Percentiles rank a stretch among this genome's conserved stretches.
Conservation (phyloP, 1,284 basidiomycete species). For the Exobasidium rhododendri region DNA sequence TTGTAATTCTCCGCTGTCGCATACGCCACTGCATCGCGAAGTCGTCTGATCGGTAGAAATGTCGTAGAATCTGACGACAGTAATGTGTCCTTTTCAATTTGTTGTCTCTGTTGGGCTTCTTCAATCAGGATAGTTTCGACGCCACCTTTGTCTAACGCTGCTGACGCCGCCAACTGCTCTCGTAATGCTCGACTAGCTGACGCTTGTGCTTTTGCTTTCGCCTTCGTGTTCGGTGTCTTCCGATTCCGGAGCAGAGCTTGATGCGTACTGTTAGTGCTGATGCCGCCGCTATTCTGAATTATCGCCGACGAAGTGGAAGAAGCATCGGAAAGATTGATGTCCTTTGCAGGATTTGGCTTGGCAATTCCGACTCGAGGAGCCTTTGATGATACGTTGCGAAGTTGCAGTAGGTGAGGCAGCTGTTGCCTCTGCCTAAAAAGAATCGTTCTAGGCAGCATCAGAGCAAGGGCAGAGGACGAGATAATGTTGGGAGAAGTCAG, state of each 20-base stretch:
- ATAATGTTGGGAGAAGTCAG: no score
- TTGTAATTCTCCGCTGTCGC: constrained; percentile 49
- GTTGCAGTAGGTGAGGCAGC: not conserved
- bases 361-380: not conserved
- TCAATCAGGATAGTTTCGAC: not conserved
- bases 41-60: constrained; percentile 4
- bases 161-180: constrained; percentile 1
- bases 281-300: not conserved
- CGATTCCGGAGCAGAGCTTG: constrained; percentile 1
- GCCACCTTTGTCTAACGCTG: not conserved
- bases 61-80: not conserved
- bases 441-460: not conserved
- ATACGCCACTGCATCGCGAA: constrained; percentile 37
- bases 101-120: not conserved
- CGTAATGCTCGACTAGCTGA: constrained; percentile 10
- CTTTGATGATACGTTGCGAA: not conserved
- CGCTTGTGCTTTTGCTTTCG: constrained; percentile 16
- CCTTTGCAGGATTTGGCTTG: not conserved
- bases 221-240: constrained; percentile 10
- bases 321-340: not conserved
- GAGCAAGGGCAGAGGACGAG: no score
- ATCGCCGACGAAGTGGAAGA: no score
- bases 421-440: not conserved
- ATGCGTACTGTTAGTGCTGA: not conserved
- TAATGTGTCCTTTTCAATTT: not conserved